Conservation (phyloP, 495 filamentous ascomycete genomes). For the Hyphodiscus hymeniophilus region DNA sequence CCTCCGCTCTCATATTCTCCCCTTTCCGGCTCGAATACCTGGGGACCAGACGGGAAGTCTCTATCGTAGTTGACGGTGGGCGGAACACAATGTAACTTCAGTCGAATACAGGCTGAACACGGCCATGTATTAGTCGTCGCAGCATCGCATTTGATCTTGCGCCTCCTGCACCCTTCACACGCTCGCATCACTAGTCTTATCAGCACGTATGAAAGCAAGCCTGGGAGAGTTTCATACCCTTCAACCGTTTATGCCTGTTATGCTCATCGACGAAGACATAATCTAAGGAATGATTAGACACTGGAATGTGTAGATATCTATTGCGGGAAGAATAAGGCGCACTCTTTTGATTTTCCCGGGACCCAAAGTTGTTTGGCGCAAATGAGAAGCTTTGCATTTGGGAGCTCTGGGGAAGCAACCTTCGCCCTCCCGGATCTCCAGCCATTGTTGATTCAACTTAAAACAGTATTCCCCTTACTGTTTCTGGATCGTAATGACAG, state of each 20-base stretch:
- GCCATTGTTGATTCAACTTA: slow-evolving; percentile 33
- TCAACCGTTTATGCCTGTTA: slow-evolving; percentile 93
- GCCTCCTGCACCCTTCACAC: slow-evolving; percentile 88
- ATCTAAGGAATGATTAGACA: slow-evolving; percentile 45
- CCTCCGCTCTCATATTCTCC: slow-evolving; percentile 36
- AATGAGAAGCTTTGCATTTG: slow-evolving; percentile 52
- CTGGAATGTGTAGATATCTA: no score
- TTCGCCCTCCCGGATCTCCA: slow-evolving; percentile 44
- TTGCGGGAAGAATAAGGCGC: slow-evolving; percentile 21
- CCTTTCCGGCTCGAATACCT: slow-evolving; percentile 37
- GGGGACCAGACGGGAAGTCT: slow-evolving; percentile 46
- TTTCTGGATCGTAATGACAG: neutral
- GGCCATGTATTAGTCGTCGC: slow-evolving; percentile 98
- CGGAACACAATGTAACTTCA: slow-evolving; percentile 90
- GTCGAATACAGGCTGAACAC: slow-evolving; percentile 84
- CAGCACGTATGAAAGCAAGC: slow-evolving; percentile 15
- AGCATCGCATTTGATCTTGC: slow-evolving; percentile 94
- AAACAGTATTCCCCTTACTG: no score
- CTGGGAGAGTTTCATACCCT: slow-evolving; percentile 52
- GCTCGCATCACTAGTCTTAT: slow-evolving; percentile 79
- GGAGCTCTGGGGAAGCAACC: slow-evolving; percentile 48
- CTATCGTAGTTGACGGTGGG: slow-evolving; percentile 83
- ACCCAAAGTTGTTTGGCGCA: slow-evolving; percentile 46
- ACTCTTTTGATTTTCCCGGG: slow-evolving; percentile 62
- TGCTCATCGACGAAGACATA: slow-evolving; percentile 99